Evolutionary conservation across 257 asterid genomes (phyloP).

Genomic region (Leptodermis oblonga): DNA sequence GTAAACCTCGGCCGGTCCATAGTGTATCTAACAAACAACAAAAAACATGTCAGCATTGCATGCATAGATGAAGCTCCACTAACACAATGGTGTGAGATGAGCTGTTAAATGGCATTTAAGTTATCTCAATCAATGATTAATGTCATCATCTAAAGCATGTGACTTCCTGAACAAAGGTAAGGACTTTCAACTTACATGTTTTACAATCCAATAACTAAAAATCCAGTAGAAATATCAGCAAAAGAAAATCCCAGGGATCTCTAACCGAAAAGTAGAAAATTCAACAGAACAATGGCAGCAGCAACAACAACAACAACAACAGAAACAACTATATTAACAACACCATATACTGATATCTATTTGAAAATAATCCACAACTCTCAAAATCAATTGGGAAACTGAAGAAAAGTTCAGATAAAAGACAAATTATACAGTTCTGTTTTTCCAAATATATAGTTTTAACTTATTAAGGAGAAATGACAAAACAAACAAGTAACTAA

Average conservation of each 20-base stretch:
- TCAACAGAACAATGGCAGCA: neutral
- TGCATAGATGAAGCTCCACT: neutral
- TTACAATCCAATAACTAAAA: neutral
- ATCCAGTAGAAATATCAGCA: neutral
- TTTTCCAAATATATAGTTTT: neutral
- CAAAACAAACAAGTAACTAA: neutral
- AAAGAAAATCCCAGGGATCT: neutral
- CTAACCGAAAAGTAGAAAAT: neutral
- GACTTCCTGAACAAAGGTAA: neutral
- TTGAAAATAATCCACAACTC: neutral
- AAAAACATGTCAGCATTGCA: conserved; percentile 1
- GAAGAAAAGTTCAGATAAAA: neutral
- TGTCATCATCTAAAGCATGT: neutral
- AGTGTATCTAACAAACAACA: conserved; percentile 52
- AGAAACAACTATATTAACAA: neutral
- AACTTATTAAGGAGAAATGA: neutral
- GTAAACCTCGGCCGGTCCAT: conserved; percentile 94
- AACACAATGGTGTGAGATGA: neutral
- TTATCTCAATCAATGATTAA: neutral
- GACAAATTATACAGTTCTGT: neutral
- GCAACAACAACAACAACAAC: neutral
- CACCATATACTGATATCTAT: neutral
- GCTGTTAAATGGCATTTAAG: neutral
- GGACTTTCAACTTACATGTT: neutral
- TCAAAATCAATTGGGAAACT: neutral